Base-by-base conservation (phyloP, 2,329 filamentous ascomycete genomes). In the Xylariaceae sp. region DNA sequence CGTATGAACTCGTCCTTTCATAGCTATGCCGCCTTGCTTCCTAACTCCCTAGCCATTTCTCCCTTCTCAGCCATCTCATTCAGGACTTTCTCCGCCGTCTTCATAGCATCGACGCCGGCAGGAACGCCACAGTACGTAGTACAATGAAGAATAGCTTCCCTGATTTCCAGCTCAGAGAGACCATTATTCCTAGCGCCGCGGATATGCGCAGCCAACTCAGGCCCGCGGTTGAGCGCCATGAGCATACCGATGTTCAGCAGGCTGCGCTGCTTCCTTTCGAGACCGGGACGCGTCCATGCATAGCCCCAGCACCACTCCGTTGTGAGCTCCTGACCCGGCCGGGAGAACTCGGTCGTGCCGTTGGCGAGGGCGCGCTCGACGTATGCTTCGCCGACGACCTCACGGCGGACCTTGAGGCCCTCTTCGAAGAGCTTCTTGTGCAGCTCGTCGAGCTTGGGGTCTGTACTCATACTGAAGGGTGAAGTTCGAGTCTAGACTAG, bases 231-330 rank as follows among this genome's bases (percentile, higher is more conserved):
- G 60, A 87, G 75, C 3, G 84, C 84, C 62, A 73, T 73, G 28
- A 74, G 79, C 81, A 89, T 87, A 44, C 81, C 85, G 44, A 88
- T 83, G 69, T 88, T 88, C 50, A 89, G 73, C 52, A 89, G 75
- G 50, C 79, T 83, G 43, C 86, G 79, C 63, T 85, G 81, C 69
- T 87, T 86, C 57, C 81, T 79, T 31, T 82, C 79, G 7, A 89
- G 78, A 0, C 86, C 86, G 0, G 84, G 85, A 6, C 86, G 80
- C 3, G 82, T 82, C 86, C 86, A 89, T 23, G 82, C 80, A 56
- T 79, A 79, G 12, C 85, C 86, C 86, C 86, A 89, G 73, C 82
- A 84, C 69, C 78, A 83, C 72, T 88, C 85, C 0, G 85, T 87
- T 1, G 87, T 80, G 33, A 87, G 76, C 62, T 88, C 82, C 71